Evolutionary conservation across 257 asterid genomes (phyloP).

Genomic region (Ilex asprella): DNA sequence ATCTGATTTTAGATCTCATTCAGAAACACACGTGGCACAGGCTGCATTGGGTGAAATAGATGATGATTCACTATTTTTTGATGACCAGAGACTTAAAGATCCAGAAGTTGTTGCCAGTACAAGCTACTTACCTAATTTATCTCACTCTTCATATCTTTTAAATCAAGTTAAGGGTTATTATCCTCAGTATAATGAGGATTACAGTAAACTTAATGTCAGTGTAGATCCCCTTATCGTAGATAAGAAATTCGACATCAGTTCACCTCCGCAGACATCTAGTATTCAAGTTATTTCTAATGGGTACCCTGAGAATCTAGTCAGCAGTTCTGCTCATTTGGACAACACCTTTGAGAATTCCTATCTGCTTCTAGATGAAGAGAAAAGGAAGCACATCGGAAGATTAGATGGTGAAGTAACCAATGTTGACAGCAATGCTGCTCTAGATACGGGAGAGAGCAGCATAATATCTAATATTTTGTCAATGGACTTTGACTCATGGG

Average conservation of each 20-base stretch:
- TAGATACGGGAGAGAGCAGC: slow-evolving; percentile 72
- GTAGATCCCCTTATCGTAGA: slow-evolving; percentile 40
- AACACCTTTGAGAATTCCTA: slow-evolving; percentile 31
- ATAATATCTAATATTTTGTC: slow-evolving; percentile 82
- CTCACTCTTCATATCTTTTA: slow-evolving; percentile 28
- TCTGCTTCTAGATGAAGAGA: slow-evolving; percentile 30
- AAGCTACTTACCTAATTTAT: slow-evolving; percentile 26
- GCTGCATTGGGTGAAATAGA: slow-evolving; percentile 33
- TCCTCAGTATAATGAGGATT: slow-evolving; percentile 25
- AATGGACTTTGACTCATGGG: slow-evolving; percentile 76
- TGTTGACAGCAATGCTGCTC: slow-evolving; percentile 18
- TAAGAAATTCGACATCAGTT: slow-evolving; percentile 26
- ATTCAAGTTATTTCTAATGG: slow-evolving; percentile 26
- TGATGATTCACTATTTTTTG: slow-evolving; percentile 53
- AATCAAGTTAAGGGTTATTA: slow-evolving; percentile 32
- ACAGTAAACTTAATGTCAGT: slow-evolving; percentile 26
- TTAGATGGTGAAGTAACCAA: slow-evolving; percentile 39
- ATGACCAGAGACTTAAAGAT: slow-evolving; percentile 56
- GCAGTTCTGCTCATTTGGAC: slow-evolving; percentile 24
- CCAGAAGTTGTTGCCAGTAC: slow-evolving; percentile 40
- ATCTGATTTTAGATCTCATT: slow-evolving; percentile 29
- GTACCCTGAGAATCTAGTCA: slow-evolving; percentile 33
- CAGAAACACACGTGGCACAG: slow-evolving; percentile 19
- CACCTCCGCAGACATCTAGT: slow-evolving; percentile 38
- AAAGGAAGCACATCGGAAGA: slow-evolving; percentile 31